Conservation (phyloP, 2,329 filamentous ascomycete species). For the Colletotrichum sp. region DNA sequence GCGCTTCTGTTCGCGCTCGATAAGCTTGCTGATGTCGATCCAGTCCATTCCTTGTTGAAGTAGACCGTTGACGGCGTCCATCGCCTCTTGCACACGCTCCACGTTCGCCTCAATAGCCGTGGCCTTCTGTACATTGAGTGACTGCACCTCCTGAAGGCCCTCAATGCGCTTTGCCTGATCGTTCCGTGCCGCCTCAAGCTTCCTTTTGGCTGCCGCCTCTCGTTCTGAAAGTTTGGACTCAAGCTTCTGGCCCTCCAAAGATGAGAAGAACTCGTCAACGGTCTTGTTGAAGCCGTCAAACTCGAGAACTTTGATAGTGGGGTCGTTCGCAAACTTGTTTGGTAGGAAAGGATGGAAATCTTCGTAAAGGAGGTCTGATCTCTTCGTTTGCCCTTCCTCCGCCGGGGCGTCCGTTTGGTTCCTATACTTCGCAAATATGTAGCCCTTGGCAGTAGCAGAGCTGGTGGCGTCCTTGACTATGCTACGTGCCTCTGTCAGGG, state of each 20-base stretch:
- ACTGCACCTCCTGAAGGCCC: constrained; percentile 80
- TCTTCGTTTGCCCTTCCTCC: constrained; percentile 40
- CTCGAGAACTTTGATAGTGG: constrained; percentile 70
- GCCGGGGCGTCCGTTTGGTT: constrained; percentile 23
- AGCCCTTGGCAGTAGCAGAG: constrained; percentile 73
- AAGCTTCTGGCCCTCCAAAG: constrained; percentile 90
- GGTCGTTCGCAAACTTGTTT: constrained; percentile 74
- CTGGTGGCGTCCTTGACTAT: constrained; percentile 73
- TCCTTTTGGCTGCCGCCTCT: constrained; percentile 80
- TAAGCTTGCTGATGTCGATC: constrained; percentile 86
- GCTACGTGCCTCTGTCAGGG: constrained; percentile 72
- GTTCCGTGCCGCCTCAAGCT: constrained; percentile 81
- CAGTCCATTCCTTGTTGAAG: constrained; percentile 96
- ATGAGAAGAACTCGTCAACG: constrained; percentile 97
- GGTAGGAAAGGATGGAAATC: constrained; percentile 96
- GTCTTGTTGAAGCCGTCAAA: constrained; percentile 90
- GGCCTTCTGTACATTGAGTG: constrained; percentile 85
- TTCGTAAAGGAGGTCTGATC: constrained; percentile 74
- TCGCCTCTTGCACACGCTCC: constrained; percentile 89
- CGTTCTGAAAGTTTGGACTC: constrained; percentile 83
- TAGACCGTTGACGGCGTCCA: constrained; percentile 90
- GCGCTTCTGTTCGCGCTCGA: constrained; percentile 83
- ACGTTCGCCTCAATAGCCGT: constrained; percentile 89
- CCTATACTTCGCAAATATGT: constrained; percentile 80
- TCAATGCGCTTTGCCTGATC: constrained; percentile 88